Evolutionary conservation across 306 rosid genomes (phyloP).

Genomic region (Crotalaria pallida): DNA sequence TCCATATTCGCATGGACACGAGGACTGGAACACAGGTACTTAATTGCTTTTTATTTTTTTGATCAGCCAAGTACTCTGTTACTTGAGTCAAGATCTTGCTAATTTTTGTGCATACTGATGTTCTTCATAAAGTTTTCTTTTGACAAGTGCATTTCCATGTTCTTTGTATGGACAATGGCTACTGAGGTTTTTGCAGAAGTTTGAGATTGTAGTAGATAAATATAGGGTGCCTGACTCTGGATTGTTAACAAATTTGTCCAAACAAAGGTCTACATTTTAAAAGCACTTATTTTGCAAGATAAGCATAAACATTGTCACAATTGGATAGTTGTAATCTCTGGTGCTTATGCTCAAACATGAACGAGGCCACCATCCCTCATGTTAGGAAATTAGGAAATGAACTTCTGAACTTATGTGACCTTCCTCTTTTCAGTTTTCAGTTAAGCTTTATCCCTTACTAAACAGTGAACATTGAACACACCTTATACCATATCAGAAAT

Average conservation of each 20-base stretch:
- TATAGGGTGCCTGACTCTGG: neutral
- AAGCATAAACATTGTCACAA: too few relatives aligned
- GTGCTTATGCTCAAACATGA: neutral
- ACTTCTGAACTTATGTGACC: neutral
- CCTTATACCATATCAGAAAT: neutral
- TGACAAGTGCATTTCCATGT: neutral
- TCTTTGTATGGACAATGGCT: neutral
- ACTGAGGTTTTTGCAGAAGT: neutral
- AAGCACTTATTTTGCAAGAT: too few relatives aligned
- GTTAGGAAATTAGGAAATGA: neutral
- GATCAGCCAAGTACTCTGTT: constrained; percentile 60
- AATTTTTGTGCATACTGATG: neutral
- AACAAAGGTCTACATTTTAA: too few relatives aligned
- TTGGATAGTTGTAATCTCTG: neutral
- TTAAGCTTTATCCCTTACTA: neutral
- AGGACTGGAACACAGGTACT: constrained; percentile 89
- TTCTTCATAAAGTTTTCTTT: neutral
- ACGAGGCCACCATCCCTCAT: neutral
- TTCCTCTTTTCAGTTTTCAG: neutral
- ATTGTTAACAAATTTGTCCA: too few relatives aligned
- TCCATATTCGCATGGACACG: constrained; percentile 98
- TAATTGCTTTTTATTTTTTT: too few relatives aligned
- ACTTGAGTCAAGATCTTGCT: constrained; percentile 5
- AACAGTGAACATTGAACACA: neutral
- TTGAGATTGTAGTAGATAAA: neutral